These are phyloP conservation scores for Fusarium scirpi DNA, from an alignment of 2,329 filamentous ascomycete species.

Conservation along the genomic window DNA sequence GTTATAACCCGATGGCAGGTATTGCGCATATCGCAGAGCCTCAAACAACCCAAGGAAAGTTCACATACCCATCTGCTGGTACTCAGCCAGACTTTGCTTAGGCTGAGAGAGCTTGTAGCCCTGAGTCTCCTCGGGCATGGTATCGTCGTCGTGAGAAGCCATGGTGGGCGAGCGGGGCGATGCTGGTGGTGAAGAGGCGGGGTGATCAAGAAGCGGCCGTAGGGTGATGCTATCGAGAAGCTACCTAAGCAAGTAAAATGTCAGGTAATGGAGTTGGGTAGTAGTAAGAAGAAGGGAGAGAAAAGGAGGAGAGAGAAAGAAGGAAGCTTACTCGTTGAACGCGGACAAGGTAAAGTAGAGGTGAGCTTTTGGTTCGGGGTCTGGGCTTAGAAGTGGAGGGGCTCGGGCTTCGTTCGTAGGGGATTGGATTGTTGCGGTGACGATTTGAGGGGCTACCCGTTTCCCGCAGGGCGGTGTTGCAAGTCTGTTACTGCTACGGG, in stretches of 20 bases:
- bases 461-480: conserved; percentile 42
- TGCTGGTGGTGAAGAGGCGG: conserved; percentile 31
- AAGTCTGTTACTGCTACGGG: conserved; percentile 8
- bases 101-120: conserved; percentile 97
- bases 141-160: conserved; percentile 81
- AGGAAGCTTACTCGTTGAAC: conserved; percentile 40
- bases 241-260: conserved; percentile 19
- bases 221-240: conserved; percentile 19
- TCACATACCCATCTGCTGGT: conserved; percentile 87
- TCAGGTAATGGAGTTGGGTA: conserved; percentile 24
- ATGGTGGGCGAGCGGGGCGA: conserved; percentile 59
- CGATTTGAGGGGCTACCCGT: conserved; percentile 50
- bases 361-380: conserved; percentile 35
- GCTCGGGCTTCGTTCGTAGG: conserved; percentile 18
- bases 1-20: conserved; percentile 7
- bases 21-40: conserved; percentile 31
- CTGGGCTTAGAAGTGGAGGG: conserved; percentile 22
- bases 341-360: conserved; percentile 29
- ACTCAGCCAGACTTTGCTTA: conserved; percentile 97
- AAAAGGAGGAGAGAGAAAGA: conserved; percentile 24
- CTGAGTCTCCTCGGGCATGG: conserved; percentile 87
- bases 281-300: conserved; percentile 33
- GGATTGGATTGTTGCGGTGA: conserved; percentile 45
- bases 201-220: conserved; percentile 28
- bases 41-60: conserved; percentile 3